Base-by-base conservation (phyloP, 2,329 filamentous ascomycete genomes). In the Trichoderma sp. region DNA sequence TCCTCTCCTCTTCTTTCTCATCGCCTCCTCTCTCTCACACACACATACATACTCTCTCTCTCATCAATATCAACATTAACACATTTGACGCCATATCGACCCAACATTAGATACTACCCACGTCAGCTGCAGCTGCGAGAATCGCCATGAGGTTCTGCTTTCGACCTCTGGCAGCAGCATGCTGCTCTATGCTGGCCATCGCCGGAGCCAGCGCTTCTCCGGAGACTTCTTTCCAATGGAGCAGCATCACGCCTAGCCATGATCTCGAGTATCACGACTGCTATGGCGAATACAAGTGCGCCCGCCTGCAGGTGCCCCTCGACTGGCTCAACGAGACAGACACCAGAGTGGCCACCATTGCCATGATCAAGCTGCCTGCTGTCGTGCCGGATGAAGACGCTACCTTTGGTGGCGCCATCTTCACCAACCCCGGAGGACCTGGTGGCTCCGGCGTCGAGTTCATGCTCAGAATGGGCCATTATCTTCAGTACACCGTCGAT, bases 161-260 rank as follows among this genome's bases (percentile, higher is more conserved):
- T 7, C 70, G 74, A 53, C 64, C 77, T n/a, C 70, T 78, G 19
- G 72, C 75, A 3, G 50, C 56, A 10, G 72, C 78, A 4, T 72
- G 75, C 4, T 83, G 54, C 53, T 48, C 19, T 89, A 86, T 87
- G 82, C 86, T 0, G 84, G 87, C 9, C 80, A 89, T 3, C 5
- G 27, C 45, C 12, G 9, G 42, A 34, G 42, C n/a, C 35, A 19
- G 45, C 9, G 25, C 54, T 8, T 54, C 53, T 8, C 8, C 1
- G 9, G 8, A 27, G 5, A 0, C 39, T 4, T 15, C 17, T n/a
- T 81, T 82, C 69, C 70, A 80, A 69, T 82, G 81, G 81, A 32
- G 70, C 1, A 52, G 69, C 29, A 71, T 83, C 65, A 73, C 68
- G 5, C 79, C 82, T 2, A 76, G 75, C 4, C 56, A 70, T 12